A percentile compares a stretch with the other conserved stretches of the same genome.
Conservation (phyloP, 352 stramenopile species). For the Phytophthora cactorum region DNA sequence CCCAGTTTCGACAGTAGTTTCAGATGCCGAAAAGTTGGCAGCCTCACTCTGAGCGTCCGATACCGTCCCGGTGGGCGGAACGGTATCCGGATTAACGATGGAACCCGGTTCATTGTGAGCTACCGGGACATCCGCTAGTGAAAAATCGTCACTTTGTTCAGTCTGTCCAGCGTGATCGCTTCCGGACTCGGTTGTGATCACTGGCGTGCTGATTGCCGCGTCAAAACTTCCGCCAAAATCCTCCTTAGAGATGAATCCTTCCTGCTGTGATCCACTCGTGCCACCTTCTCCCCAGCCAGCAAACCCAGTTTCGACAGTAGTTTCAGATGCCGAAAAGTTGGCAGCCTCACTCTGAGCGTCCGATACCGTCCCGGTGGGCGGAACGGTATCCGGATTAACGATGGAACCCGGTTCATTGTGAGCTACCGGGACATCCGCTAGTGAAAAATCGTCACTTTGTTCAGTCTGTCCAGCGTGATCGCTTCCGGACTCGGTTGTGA, state of each 20-base stretch:
- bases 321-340: slow-evolving; percentile 2
- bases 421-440: background rate
- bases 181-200: background rate
- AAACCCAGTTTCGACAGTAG: background rate
- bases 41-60: background rate
- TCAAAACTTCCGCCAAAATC: background rate
- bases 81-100: too few species aligned
- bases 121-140: background rate
- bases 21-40: slow-evolving; percentile 1
- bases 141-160: background rate
- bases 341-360: too few species aligned
- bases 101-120: background rate
- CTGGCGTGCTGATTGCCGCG: background rate
- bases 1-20: background rate
- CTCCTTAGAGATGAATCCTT: background rate
- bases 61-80: background rate
- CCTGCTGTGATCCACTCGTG: background rate
- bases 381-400: too few species aligned
- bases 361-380: background rate
- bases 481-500: background rate
- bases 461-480: background rate
- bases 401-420: background rate
- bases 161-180: background rate
- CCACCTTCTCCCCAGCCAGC: background rate
- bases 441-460: background rate